Conservation (phyloP, 1,284 basidiomycete genomes). For the Neonothopanus nambi region DNA sequence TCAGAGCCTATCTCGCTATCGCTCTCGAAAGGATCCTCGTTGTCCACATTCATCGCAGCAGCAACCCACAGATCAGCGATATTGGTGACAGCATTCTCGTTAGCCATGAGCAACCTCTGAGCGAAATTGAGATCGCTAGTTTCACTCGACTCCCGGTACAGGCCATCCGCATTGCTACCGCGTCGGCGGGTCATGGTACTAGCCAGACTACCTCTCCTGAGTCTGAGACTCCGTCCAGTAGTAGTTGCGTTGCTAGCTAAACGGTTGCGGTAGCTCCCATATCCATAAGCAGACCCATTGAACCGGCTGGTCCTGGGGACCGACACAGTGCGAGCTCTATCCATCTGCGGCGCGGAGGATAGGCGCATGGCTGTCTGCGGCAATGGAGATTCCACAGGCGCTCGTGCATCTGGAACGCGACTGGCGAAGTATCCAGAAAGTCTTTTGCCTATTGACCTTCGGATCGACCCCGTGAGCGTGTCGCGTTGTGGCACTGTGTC, state of each 20-base stretch:
- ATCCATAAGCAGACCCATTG: slow-evolving; percentile 81
- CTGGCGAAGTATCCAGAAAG: slow-evolving; percentile 34
- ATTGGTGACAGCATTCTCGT: slow-evolving; percentile 86
- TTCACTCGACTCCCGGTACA: slow-evolving; percentile 35
- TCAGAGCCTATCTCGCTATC: slow-evolving; percentile 32
- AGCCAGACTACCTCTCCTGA: slow-evolving; percentile 44
- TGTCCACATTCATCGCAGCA: slow-evolving; percentile 88
- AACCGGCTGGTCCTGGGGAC: slow-evolving; percentile 49
- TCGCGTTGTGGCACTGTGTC: not conserved
- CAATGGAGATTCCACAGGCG: slow-evolving; percentile 22
- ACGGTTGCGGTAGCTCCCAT: slow-evolving; percentile 56
- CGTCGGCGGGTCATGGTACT: slow-evolving; percentile 47
- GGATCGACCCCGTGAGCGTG: slow-evolving; percentile 4
- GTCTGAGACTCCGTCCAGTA: slow-evolving; percentile 27
- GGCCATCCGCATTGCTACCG: slow-evolving; percentile 47
- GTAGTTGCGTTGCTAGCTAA: slow-evolving; percentile 47
- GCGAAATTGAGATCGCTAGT: slow-evolving; percentile 76
- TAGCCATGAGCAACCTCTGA: slow-evolving; percentile 87
- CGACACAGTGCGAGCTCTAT: slow-evolving; percentile 49
- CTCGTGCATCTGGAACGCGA: slow-evolving; percentile 44
- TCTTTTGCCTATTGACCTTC: slow-evolving; percentile 1
- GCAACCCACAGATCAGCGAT: slow-evolving; percentile 94
- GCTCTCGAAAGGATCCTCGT: slow-evolving; percentile 72
- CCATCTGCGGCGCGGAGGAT: slow-evolving; percentile 34
- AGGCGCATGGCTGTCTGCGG: slow-evolving; percentile 47